Evolutionary conservation across 306 rosid species (phyloP).

Genomic region (Oxytropis ochrocephala): DNA sequence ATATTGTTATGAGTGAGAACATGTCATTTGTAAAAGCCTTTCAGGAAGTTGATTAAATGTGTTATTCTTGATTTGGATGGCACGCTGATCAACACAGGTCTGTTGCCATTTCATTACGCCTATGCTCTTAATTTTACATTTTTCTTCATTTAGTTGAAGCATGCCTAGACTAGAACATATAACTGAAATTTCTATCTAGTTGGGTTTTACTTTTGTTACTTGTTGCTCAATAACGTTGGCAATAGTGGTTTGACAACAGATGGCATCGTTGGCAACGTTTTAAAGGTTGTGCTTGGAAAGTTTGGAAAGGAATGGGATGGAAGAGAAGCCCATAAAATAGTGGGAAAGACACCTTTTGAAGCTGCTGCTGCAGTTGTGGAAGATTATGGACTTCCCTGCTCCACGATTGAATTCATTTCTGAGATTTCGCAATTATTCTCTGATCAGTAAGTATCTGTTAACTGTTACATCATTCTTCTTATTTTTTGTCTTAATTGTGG

Average conservation of each 20-base stretch:
- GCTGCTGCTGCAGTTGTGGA: conserved; percentile 58
- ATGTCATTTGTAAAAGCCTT: conserved; percentile 38
- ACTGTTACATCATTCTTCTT: background rate
- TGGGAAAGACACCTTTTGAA: conserved; percentile 71
- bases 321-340: conserved; percentile 56
- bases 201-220: background rate
- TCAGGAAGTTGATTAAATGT: conserved; percentile 44
- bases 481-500: background rate
- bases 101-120: background rate
- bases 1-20: conserved; percentile 17
- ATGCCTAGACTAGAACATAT: background rate
- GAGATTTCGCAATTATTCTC: conserved; percentile 61
- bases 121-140: background rate
- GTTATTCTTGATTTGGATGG: conserved; percentile 93
- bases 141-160: background rate
- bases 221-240: background rate
- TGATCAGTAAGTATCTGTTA: conserved; percentile 41
- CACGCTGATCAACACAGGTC: conserved; percentile 76
- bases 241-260: conserved; percentile 41
- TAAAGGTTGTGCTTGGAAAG: conserved; percentile 45
- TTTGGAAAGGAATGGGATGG: conserved; percentile 93
- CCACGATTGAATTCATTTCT: conserved; percentile 53
- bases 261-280: conserved; percentile 55
- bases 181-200: background rate
- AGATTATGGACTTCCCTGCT: conserved; percentile 76